Conservation (phyloP, 768 basidiomycete genomes). For the Kwoniella dejecticola region DNA sequence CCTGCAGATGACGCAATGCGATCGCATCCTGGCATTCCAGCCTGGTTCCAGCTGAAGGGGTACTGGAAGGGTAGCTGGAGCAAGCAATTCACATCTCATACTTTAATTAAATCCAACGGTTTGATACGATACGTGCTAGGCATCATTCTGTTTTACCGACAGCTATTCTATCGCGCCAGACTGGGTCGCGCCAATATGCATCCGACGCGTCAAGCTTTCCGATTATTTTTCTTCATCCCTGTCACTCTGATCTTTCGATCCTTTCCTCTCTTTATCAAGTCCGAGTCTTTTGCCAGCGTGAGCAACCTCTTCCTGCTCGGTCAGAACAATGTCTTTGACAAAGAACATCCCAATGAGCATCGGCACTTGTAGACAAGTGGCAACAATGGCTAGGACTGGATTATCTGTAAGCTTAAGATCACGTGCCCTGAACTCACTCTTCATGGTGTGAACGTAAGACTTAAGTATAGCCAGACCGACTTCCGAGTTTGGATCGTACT, state of each 20-base stretch:
- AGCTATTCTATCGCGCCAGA: too few species aligned
- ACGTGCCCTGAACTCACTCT: conserved; percentile 3
- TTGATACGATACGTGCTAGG: too few species aligned
- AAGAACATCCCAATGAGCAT: conserved; percentile 18
- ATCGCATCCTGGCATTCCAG: too few species aligned
- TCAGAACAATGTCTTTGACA: conserved; percentile 11
- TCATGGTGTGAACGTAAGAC: conserved; percentile 18
- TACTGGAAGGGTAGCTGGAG: too few species aligned
- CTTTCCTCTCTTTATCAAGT: conserved; percentile 2
- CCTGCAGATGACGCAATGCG: not conserved
- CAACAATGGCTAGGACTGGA: conserved; percentile 12
- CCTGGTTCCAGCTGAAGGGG: too few species aligned
- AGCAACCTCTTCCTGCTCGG: conserved; percentile 10
- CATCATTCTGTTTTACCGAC: too few species aligned
- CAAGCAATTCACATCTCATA: too few species aligned
- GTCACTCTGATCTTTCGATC: not conserved
- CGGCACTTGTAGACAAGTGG: conserved; percentile 13
- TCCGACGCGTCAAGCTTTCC: not conserved
- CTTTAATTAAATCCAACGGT: too few species aligned
- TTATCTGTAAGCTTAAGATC: not conserved
- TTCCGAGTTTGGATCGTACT: conserved; percentile 16
- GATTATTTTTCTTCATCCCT: not conserved
- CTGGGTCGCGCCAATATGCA: too few species aligned
- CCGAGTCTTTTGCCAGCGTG: conserved; percentile 11
- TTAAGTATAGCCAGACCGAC: conserved; percentile 12